A percentile compares a stretch with the other conserved stretches of the same genome.
Evolutionary conservation across 495 filamentous ascomycete species (phyloP).

Genomic region (Penicillium ucsense): DNA sequence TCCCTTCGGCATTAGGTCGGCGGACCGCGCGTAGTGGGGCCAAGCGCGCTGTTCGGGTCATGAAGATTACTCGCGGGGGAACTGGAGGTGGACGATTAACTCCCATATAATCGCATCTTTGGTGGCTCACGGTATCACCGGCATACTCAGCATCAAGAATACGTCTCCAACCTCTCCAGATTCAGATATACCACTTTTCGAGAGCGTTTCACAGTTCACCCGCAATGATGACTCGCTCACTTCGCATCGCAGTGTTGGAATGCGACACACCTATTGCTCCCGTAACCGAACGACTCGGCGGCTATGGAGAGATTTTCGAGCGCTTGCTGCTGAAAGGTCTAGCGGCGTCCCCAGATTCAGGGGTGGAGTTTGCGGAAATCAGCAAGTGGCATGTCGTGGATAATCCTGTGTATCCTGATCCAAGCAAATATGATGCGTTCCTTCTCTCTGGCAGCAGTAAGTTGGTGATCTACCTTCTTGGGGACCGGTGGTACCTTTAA

Average conservation of each 20-base stretch:
- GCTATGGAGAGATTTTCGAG: constrained; percentile 65
- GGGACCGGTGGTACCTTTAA: neutral
- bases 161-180: no score
- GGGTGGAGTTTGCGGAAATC: constrained; percentile 28
- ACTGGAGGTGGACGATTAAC: no score
- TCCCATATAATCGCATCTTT: no score
- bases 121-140: no score
- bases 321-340: constrained; percentile 45
- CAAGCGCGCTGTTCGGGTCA: neutral
- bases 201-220: neutral
- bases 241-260: constrained; percentile 73
- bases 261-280: constrained; percentile 57
- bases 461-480: constrained; percentile 1
- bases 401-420: constrained; percentile 44
- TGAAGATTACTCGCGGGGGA: neutral
- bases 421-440: constrained; percentile 63
- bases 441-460: constrained; percentile 63
- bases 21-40: neutral
- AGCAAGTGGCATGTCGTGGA: constrained; percentile 57
- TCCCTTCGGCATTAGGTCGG: neutral
- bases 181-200: no score
- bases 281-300: constrained; percentile 48
- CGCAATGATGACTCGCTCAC: constrained; percentile 9
- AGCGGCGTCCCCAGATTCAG: constrained; percentile 17
- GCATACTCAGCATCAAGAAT: no score